Evolutionary conservation across 495 filamentous ascomycete genomes (phyloP).

Genomic region (Neurospora sp.): DNA sequence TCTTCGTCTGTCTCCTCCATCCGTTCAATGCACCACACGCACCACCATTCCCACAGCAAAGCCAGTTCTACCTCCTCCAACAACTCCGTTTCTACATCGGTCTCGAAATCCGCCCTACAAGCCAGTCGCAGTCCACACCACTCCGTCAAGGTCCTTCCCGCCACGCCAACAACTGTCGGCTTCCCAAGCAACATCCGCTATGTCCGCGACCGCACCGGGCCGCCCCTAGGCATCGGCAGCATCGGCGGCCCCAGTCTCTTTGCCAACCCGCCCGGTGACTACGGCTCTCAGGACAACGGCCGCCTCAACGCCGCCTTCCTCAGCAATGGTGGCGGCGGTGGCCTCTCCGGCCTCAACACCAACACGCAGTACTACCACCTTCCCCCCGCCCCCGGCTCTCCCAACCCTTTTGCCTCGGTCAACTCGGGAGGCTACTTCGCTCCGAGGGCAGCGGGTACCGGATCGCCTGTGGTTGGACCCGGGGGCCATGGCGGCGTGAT

Average conservation of each 20-base stretch:
- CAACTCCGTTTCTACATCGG: constrained; percentile 54
- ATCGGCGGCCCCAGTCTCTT: constrained; percentile 15
- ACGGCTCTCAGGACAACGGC: neutral
- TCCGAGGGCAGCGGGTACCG: neutral
- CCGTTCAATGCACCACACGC: constrained; percentile 75
- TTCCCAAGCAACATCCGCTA: constrained; percentile 86
- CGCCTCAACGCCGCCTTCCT: neutral
- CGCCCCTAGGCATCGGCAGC: constrained; percentile 17
- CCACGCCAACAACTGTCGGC: constrained; percentile 67
- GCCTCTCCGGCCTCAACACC: neutral
- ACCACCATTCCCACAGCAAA: constrained; percentile 88
- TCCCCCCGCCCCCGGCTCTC: neutral
- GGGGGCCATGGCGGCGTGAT: constrained; percentile 51
- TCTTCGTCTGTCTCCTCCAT: constrained; percentile 92
- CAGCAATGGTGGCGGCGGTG: neutral
- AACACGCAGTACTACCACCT: neutral
- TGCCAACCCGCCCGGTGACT: constrained; percentile 3
- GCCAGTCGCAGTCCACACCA: constrained; percentile 66
- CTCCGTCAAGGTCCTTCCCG: constrained; percentile 88
- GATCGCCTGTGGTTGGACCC: neutral
- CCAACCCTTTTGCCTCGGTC: constrained; percentile 3
- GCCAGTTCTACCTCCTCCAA: constrained; percentile 88
- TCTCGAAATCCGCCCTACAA: constrained; percentile 53
- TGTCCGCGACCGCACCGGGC: constrained; percentile 48
- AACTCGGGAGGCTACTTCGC: neutral